Evolutionary conservation across 2,329 filamentous ascomycete species (phyloP).

Genomic region (Stylonectria norvegica): DNA sequence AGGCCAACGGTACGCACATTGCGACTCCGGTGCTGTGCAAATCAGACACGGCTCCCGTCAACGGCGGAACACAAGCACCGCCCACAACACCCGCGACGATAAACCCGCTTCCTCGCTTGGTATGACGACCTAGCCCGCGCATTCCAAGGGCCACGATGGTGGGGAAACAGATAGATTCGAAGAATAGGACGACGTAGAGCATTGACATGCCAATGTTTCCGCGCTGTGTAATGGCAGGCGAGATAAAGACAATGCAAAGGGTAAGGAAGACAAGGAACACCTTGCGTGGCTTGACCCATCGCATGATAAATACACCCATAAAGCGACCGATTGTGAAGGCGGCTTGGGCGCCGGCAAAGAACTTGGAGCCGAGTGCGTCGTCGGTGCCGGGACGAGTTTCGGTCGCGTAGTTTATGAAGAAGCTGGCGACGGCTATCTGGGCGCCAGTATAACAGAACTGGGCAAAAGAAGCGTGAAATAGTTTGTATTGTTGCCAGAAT

Average conservation of each 20-base stretch:
- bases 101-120: conserved; percentile 71
- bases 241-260: conserved; percentile 60
- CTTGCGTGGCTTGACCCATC: conserved; percentile 59
- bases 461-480: conserved; percentile 72
- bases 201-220: conserved; percentile 53
- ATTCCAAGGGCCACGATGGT: conserved; percentile 77
- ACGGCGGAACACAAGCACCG: conserved; percentile 69
- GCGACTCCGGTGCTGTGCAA: conserved; percentile 55
- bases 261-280: conserved; percentile 66
- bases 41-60: conserved; percentile 68
- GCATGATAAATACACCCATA: conserved; percentile 64
- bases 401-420: conserved; percentile 72
- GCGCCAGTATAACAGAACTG: conserved; percentile 79
- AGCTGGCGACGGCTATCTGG: conserved; percentile 62
- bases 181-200: conserved; percentile 70
- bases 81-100: conserved; percentile 67
- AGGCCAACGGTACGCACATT: conserved; percentile 63
- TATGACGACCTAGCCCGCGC: conserved; percentile 70
- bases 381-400: conserved; percentile 54
- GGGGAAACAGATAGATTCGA: conserved; percentile 77
- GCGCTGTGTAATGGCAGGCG: conserved; percentile 44
- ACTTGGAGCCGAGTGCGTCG: conserved; percentile 55
- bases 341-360: conserved; percentile 72
- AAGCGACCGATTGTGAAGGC: conserved; percentile 72
- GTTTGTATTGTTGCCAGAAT: conserved; percentile 66